Evolutionary conservation across 768 basidiomycete genomes (phyloP), one percentile per base, ranked within the genome.

Genomic region (Tubosaeta sp.): DNA sequence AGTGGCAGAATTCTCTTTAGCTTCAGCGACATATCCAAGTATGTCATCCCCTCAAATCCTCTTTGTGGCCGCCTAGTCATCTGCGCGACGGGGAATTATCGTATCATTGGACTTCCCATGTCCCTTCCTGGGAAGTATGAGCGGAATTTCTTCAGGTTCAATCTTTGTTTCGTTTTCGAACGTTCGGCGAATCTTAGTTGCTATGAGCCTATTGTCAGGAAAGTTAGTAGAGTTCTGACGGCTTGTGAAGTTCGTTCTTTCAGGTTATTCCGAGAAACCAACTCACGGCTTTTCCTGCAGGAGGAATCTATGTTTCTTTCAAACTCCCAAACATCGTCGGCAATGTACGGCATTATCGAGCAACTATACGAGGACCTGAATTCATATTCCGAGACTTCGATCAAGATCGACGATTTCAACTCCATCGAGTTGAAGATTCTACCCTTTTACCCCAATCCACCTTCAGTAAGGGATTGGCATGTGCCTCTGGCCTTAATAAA

Each of bases 281-380:
- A 36, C 41, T 55, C 18, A 53, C 24, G 27, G 48, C 43, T 29
- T 24, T 48, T 21, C n/a, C 13, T 41, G 4, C 55, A 93, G 90
- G 82, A 93, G 76, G 94, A 98, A 69, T 91, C 92, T 0, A 76
- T 75, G 14, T 96, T 95, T 64, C 75, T 99, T 30, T 95, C 94
- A 1, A 83, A 82, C 9, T 74, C 85, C 0, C 69, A 77, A 39
- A 85, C 83, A 3, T 84, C 84, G 1, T 73, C 79, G 32, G 78
- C 82, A 3, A 79, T 93, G 29, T 80, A 87, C 62, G 80, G 86
- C 14, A 90, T 98, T 46, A 80, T 98, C 19, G 95, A 99, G 69
- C 94, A 97, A 62, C 76, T 99, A 2, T 98, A 94, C 59, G 94
- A 97, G 62, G 96, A 99, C 60, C 72, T 99, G 59, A 98, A 97